Percentiles rank a stretch among this genome's conserved stretches.
Conservation (phyloP, 2,329 filamentous ascomycete genomes). For the Fusarium dlaminii region DNA sequence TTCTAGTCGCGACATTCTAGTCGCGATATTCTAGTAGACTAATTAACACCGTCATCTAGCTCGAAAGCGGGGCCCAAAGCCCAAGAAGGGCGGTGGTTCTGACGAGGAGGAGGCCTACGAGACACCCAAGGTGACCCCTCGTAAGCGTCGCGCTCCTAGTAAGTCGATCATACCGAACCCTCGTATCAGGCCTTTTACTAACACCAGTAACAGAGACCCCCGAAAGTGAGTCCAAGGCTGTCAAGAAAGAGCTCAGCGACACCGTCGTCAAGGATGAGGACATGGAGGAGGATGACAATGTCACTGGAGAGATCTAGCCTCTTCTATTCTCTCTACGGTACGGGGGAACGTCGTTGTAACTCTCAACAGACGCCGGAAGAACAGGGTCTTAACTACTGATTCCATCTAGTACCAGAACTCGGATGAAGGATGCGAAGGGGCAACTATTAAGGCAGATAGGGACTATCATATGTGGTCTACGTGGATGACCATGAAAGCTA, state of each 20-base stretch:
- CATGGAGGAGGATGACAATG: background rate
- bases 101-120: conserved; percentile 1
- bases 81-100: conserved; percentile 9
- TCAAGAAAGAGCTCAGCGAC: conserved; percentile 29
- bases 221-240: conserved; percentile 26
- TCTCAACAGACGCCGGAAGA: background rate
- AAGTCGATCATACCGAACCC: background rate
- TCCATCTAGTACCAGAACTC: background rate
- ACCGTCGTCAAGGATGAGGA: conserved; percentile 23
- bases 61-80: conserved; percentile 32
- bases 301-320: background rate
- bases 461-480: background rate
- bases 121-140: conserved; percentile 12
- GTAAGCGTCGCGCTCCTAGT: conserved; percentile 34
- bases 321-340: background rate
- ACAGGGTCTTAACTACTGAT: background rate
- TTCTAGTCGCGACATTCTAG: background rate
- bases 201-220: conserved; percentile 13
- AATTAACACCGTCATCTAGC: conserved; percentile 18
- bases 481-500: background rate
- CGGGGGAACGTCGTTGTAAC: background rate
- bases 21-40: background rate
- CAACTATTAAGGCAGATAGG: no score
- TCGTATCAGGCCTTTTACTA: background rate
- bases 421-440: no score